Evolutionary conservation across 73 alveolate genomes (phyloP).

Genomic region (Paraurostyla sp.): DNA sequence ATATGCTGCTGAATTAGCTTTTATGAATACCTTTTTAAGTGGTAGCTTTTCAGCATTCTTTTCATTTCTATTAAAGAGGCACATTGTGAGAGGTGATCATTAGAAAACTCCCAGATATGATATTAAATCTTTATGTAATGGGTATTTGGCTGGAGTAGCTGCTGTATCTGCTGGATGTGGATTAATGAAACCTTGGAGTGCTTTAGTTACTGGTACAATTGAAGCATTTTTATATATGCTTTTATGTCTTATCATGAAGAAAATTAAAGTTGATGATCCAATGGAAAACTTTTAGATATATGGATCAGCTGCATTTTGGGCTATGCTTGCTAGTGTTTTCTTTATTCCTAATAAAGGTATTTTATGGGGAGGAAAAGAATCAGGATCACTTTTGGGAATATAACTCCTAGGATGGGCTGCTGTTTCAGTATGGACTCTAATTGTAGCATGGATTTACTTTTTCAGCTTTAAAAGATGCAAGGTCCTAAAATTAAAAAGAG

Average conservation of each 20-base stretch:
- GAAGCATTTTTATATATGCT: slow-evolving; percentile 49
- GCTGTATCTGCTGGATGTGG: slow-evolving; percentile 64
- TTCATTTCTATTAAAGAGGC: slow-evolving; percentile 40
- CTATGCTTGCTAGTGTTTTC: slow-evolving; percentile 37
- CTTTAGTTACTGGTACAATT: slow-evolving; percentile 41
- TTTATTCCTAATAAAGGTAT: slow-evolving; percentile 50
- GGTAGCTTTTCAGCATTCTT: slow-evolving; percentile 33
- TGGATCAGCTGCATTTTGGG: slow-evolving; percentile 52
- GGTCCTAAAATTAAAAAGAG: slow-evolving; percentile 21
- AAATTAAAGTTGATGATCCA: slow-evolving; percentile 49
- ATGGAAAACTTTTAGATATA: slow-evolving; percentile 54
- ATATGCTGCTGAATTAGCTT: slow-evolving; percentile 55
- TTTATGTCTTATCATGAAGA: slow-evolving; percentile 22
- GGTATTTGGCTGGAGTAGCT: slow-evolving; percentile 51
- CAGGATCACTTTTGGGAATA: slow-evolving; percentile 46
- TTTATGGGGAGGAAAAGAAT: slow-evolving; percentile 50
- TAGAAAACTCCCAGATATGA: slow-evolving; percentile 58
- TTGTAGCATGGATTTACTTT: slow-evolving; percentile 48
- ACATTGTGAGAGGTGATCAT: slow-evolving; percentile 63
- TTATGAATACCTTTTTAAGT: slow-evolving; percentile 16
- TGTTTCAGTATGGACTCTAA: slow-evolving; percentile 38
- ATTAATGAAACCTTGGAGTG: slow-evolving; percentile 61
- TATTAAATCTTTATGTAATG: slow-evolving; percentile 41
- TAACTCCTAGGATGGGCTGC: slow-evolving; percentile 51
- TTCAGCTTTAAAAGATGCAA: slow-evolving; percentile 52